Evolutionary conservation across 495 filamentous ascomycete species (phyloP), one percentile per base, ranked within the genome.

Genomic region (Tetracladium marchalianum): DNA sequence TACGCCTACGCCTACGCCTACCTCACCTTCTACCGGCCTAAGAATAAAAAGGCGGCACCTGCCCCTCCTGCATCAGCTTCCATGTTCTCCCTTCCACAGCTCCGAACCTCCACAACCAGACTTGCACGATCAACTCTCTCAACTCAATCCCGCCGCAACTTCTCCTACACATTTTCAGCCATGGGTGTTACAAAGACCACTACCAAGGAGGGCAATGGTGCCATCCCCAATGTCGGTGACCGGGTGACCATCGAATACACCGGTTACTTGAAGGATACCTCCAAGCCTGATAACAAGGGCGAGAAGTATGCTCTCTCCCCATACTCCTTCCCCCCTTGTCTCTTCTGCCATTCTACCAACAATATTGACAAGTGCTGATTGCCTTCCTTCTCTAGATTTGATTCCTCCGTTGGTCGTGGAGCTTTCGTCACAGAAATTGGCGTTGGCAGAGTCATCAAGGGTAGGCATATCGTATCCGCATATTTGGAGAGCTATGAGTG

Each of bases 221-320:
- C 73, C 35, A 72, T 63, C 57, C 84, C 87, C 37, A 54, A 64
- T 52, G 58, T 61, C 12, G 81, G 84, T 17, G 78, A 89, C 60
- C 69, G 58, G 12, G 82, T 93, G 55, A 75, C 73, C 53, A 88
- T 94, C 54, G 81, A 85, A 63, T 94, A 92, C 70, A 87, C 81
- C 16, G 87, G 87, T 51, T 88, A 76, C 65, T 71, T 93, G 37
- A 83, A 83, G 67, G 83, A 90, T 52, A 59, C 65, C 22, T 61
- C 50, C 44, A 66, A 76, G 59, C 64, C 70, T 7, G 61, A 68
- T 17, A 62, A 66, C 44, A 76, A 72, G 62, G 74, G 74, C 33
- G 24, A 49, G 0, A 17, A 69, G 72, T 76, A 49, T 58, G 69
- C 64, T 32, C 9, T 35, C 18, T 48, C 33, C 35, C 46, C 10